Conservation (phyloP, 1,284 basidiomycete genomes). For the Cryptococcus sp. region DNA sequence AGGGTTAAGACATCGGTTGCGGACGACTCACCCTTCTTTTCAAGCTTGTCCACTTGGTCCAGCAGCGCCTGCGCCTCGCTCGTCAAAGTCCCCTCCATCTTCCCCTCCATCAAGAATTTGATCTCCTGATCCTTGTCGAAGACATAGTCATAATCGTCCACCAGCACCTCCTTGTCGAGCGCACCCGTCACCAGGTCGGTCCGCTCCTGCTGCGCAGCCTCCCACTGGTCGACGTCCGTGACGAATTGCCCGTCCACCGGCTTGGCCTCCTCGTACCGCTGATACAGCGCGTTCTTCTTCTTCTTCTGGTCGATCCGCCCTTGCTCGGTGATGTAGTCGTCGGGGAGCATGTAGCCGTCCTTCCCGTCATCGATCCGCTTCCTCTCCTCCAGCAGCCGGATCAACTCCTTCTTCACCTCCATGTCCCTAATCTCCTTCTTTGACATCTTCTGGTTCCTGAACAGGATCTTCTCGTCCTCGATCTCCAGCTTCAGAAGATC, state of each 20-base stretch:
- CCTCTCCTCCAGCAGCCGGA: slow-evolving; percentile 88
- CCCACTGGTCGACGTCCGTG: slow-evolving; percentile 96
- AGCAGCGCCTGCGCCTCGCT: slow-evolving; percentile 83
- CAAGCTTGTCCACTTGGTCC: slow-evolving; percentile 85
- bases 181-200: slow-evolving; percentile 86
- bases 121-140: slow-evolving; percentile 98
- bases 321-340: slow-evolving; percentile 97
- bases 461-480: slow-evolving; percentile 83
- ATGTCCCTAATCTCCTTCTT: slow-evolving; percentile 77
- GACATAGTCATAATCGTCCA: slow-evolving; percentile 89
- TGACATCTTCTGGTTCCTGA: slow-evolving; percentile 75
- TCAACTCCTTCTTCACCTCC: slow-evolving; percentile 87
- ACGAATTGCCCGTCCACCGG: slow-evolving; percentile 76
- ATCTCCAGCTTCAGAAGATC: slow-evolving; percentile 91
- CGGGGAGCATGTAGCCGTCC: slow-evolving; percentile 90
- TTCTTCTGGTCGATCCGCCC: slow-evolving; percentile 98
- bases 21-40: slow-evolving; percentile 68
- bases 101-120: slow-evolving; percentile 84
- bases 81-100: slow-evolving; percentile 71
- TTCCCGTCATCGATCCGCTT: slow-evolving; percentile 88
- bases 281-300: slow-evolving; percentile 88
- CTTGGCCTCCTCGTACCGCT: slow-evolving; percentile 85
- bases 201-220: slow-evolving; percentile 83
- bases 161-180: slow-evolving; percentile 74
- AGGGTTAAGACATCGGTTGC: too few relatives aligned